Evolutionary conservation across 768 basidiomycete genomes (phyloP).

Genomic region (Dendrothele bispora): DNA sequence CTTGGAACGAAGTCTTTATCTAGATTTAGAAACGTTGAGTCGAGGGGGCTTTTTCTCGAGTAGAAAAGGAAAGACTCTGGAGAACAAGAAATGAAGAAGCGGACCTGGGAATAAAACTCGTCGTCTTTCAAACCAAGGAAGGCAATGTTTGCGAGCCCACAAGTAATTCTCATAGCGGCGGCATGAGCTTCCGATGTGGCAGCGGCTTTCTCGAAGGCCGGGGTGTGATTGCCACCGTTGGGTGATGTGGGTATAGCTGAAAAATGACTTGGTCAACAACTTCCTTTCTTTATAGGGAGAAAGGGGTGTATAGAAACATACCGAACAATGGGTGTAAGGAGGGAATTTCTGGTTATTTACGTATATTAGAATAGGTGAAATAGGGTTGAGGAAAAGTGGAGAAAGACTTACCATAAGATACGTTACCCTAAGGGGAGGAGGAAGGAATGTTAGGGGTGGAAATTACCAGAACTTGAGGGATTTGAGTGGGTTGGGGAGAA

Average conservation of each 20-base stretch:
- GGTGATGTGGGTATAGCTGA: constrained; percentile 72
- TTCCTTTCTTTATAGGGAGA: constrained; percentile 17
- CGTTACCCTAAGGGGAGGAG: constrained; percentile 55
- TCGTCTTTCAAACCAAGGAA: constrained; percentile 59
- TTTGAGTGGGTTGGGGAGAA: too few species aligned
- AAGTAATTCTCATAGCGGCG: constrained; percentile 54
- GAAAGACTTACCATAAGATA: constrained; percentile 56
- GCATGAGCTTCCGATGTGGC: constrained; percentile 61
- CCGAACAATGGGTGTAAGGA: constrained; percentile 65
- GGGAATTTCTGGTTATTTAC: constrained; percentile 47
- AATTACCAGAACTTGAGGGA: constrained; percentile 10
- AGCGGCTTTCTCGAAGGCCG: constrained; percentile 62
- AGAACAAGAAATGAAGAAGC: too few species aligned
- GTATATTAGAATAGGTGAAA: constrained; percentile 10
- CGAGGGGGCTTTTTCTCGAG: too few species aligned
- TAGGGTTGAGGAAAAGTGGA: neutral
- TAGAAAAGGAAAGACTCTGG: too few species aligned
- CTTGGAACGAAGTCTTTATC: too few species aligned
- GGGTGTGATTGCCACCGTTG: constrained; percentile 76
- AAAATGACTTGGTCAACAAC: constrained; percentile 20
- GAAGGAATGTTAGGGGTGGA: constrained; percentile 6
- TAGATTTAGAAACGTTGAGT: too few species aligned
- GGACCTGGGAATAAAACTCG: constrained; percentile 56
- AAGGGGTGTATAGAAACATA: constrained; percentile 25
- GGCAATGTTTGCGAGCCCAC: constrained; percentile 62